A percentile compares a stretch with the other conserved stretches of the same genome.
Evolutionary conservation across 352 stramenopile genomes (phyloP).

Genomic region (Globisporangium nunn): DNA sequence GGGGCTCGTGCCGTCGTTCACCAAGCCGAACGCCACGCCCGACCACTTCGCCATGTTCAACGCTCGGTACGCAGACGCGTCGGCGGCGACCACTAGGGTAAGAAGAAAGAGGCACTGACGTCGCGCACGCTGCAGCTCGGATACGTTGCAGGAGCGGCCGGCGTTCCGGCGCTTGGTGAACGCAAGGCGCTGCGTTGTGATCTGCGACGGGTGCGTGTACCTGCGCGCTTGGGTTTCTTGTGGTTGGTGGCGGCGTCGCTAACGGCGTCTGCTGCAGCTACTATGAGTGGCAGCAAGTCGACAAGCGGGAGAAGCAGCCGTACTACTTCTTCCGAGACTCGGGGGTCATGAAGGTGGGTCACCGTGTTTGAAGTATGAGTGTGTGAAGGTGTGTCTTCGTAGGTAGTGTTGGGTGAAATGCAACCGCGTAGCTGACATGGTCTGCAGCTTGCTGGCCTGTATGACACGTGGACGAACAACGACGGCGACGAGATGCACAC

Average conservation of each 20-base stretch:
- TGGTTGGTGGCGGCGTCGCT: neutral
- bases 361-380: no score
- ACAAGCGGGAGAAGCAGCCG: conserved; percentile 85
- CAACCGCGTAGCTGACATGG: neutral
- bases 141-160: conserved; percentile 60
- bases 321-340: conserved; percentile 77
- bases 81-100: neutral
- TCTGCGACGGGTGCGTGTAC: conserved; percentile 59
- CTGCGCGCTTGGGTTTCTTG: neutral
- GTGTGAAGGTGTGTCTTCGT: no score
- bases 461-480: conserved; percentile 73
- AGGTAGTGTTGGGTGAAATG: neutral
- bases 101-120: neutral
- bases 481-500: conserved; percentile 64
- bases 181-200: conserved; percentile 68
- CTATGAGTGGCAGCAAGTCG: conserved; percentile 88
- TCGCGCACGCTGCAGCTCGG: conserved; percentile 33
- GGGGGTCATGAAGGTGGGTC: conserved; percentile 40
- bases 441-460: conserved; percentile 77
- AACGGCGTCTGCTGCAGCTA: conserved; percentile 30
- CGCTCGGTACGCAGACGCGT: conserved; percentile 37
- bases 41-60: conserved; percentile 88
- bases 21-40: conserved; percentile 60
- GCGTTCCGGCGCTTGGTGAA: conserved; percentile 71
- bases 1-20: conserved; percentile 78